phyloP scores from a whole-genome alignment of 202 grass and related monocot species.

The Saccharum hybrid region DNA sequence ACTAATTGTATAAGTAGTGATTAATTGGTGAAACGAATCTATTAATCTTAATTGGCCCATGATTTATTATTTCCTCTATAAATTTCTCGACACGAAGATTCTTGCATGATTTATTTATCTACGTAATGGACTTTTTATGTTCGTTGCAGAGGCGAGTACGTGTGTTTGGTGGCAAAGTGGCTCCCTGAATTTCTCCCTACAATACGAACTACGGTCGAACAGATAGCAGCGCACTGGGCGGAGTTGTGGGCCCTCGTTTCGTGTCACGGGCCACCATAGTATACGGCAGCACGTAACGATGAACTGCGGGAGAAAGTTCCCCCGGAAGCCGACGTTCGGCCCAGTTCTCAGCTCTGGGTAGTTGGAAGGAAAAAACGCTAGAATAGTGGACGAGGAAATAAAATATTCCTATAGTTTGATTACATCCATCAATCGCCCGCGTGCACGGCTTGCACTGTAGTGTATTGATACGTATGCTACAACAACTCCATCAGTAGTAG shows the following conservation, averaged over 20 bases:
- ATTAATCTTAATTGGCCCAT: no score
- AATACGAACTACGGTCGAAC: no score
- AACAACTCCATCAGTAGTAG: not conserved
- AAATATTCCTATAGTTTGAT: not conserved
- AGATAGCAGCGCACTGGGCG: no score
- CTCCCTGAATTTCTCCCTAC: no score
- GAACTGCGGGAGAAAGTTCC: slow-evolving; percentile 30
- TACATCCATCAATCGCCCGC: not conserved
- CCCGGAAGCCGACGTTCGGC: not conserved
- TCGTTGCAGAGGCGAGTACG: no score
- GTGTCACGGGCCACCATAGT: not conserved
- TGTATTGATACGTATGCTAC: not conserved
- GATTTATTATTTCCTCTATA: no score
- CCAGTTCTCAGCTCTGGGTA: slow-evolving; percentile 1
- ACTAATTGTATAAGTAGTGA: no score
- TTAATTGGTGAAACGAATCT: no score
- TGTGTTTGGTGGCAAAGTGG: no score
- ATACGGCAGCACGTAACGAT: not conserved
- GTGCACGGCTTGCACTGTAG: not conserved
- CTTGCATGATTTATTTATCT: no score
- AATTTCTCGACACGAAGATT: no score
- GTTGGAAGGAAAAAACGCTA: not conserved
- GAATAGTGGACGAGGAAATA: not conserved
- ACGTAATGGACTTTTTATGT: no score
- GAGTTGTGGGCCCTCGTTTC: not conserved